Conservation (phyloP, 768 basidiomycete genomes). For the Trametes villosa region DNA sequence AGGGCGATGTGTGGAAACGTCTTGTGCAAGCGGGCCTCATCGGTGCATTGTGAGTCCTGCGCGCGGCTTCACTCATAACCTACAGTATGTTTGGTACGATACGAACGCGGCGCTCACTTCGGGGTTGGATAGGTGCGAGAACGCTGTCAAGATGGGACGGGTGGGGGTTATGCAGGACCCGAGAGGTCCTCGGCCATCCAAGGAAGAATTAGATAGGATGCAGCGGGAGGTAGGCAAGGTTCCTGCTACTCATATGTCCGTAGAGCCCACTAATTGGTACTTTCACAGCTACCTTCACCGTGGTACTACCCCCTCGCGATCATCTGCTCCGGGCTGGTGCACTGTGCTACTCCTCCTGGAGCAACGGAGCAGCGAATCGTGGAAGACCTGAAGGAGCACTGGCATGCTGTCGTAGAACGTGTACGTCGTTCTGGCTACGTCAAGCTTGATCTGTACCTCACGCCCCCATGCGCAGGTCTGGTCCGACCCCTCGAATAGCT, state of each 20-base stretch:
- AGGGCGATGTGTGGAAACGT: not conserved
- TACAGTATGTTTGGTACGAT: too few relatives aligned
- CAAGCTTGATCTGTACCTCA: not conserved
- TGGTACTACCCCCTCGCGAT: not conserved
- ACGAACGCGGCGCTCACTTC: too few relatives aligned
- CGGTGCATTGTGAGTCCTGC: not conserved
- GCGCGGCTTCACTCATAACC: not conserved
- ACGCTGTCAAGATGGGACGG: too few relatives aligned
- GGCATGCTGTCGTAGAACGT: not conserved
- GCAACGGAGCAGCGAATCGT: not conserved
- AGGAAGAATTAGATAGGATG: too few relatives aligned
- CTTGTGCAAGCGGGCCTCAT: not conserved
- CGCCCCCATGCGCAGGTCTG: not conserved
- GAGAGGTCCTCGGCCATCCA: too few relatives aligned
- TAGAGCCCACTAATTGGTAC: too few relatives aligned
- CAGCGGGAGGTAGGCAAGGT: too few relatives aligned
- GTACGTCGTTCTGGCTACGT: too few relatives aligned
- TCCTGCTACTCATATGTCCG: too few relatives aligned
- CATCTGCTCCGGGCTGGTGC: not conserved
- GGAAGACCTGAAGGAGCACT: not conserved
- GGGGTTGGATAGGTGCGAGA: too few relatives aligned
- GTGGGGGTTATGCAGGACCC: too few relatives aligned
- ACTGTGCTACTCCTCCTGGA: not conserved
- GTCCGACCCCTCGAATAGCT: not conserved
- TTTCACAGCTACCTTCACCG: not conserved